phyloP scores from a whole-genome alignment of 345 rosid genomes.

The Salix caprea region DNA sequence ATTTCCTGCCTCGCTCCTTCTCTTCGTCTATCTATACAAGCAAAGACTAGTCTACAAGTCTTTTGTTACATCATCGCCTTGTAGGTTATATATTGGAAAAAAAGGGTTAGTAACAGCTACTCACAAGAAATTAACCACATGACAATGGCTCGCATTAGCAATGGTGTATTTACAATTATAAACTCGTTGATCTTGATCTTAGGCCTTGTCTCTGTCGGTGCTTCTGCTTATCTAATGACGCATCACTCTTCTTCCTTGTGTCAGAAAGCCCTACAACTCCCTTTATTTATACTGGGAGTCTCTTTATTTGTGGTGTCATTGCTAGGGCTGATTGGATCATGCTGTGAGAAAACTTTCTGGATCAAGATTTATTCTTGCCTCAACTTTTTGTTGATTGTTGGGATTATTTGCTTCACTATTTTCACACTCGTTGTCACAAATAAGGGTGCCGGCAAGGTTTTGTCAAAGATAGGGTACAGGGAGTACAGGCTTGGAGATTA shows the following conservation, averaged over 20 bases:
- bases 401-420: slow-evolving; percentile 14
- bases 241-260: slow-evolving; percentile 19
- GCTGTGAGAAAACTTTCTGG: slow-evolving; percentile 13
- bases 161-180: slow-evolving; percentile 5
- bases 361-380: slow-evolving; percentile 20
- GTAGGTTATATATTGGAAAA: too few relatives aligned
- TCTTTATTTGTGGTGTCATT: slow-evolving; percentile 15
- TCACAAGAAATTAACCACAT: background rate
- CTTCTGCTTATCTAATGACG: background rate
- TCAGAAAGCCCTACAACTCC: slow-evolving; percentile 22
- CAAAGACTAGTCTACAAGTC: too few relatives aligned
- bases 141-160: slow-evolving; percentile 19
- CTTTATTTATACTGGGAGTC: slow-evolving; percentile 23
- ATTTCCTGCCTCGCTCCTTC: too few relatives aligned
- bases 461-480: slow-evolving; percentile 21
- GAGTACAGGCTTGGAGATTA: slow-evolving; percentile 26
- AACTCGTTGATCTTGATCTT: slow-evolving; percentile 12
- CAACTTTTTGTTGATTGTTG: slow-evolving; percentile 21
- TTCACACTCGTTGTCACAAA: slow-evolving; percentile 34
- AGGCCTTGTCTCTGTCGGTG: slow-evolving; percentile 13
- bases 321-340: slow-evolving; percentile 30
- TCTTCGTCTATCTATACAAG: too few relatives aligned
- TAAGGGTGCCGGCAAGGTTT: slow-evolving; percentile 12
- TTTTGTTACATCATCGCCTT: too few relatives aligned
- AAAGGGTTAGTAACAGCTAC: background rate